These are phyloP conservation scores for Tieghemiomyces parasiticus DNA, from an alignment of 192 early-diverging fungal species.

Conservation along the genomic window DNA sequence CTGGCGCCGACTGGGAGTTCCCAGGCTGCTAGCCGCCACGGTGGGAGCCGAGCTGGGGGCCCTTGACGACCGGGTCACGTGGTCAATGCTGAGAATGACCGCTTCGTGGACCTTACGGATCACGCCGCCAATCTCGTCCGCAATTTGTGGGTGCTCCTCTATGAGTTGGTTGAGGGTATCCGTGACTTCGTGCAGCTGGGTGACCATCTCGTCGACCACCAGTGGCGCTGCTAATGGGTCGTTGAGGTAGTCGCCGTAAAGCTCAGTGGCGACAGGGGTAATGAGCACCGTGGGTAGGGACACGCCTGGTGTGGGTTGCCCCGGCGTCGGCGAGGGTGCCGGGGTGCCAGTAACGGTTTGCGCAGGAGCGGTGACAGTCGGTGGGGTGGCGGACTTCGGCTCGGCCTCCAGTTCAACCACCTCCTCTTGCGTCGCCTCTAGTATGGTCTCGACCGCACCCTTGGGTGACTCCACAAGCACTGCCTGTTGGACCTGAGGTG, in stretches of 20 bases:
- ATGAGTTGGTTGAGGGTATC: neutral
- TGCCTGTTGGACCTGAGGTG: no score
- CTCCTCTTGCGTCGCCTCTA: no score
- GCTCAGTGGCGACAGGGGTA: neutral
- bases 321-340: neutral
- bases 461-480: no score
- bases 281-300: neutral
- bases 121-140: neutral
- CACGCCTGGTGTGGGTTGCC: neutral
- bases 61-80: neutral
- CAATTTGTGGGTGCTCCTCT: neutral
- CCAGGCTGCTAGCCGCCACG: no score
- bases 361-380: neutral
- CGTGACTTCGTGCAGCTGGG: constrained; percentile 7
- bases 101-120: constrained; percentile 5
- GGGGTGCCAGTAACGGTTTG: neutral
- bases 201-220: constrained; percentile 8
- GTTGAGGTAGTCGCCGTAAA: neutral
- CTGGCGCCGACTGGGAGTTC: no score
- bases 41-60: neutral
- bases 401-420: neutral
- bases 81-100: constrained; percentile 8
- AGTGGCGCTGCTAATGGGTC: neutral
- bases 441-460: no score
- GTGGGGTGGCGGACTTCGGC: neutral